Conservation (phyloP, 2,329 filamentous ascomycete genomes). For the Pseudopyrenochaeta lycopersici region DNA sequence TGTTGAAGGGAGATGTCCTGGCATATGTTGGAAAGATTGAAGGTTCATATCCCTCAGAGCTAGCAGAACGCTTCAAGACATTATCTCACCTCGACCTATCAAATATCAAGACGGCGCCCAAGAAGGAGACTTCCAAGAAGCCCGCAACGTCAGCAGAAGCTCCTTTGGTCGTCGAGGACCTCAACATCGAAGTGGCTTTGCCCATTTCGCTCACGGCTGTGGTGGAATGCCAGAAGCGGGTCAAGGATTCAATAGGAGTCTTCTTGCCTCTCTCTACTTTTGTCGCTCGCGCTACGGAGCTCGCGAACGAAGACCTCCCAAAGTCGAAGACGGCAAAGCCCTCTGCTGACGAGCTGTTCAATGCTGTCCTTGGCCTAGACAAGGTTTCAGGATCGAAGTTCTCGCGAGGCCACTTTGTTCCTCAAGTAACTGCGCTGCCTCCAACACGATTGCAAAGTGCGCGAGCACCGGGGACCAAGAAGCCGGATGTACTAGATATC, state of each 20-base stretch:
- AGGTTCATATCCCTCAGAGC: constrained; percentile 73
- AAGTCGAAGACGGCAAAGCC: constrained; percentile 70
- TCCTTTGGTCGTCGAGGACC: constrained; percentile 54
- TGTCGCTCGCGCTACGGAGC: constrained; percentile 81
- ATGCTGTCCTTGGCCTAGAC: constrained; percentile 81
- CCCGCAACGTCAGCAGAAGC: constrained; percentile 48
- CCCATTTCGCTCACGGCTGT: constrained; percentile 83
- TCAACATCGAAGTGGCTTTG: constrained; percentile 70
- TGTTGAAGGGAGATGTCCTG: constrained; percentile 95
- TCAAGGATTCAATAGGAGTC: constrained; percentile 79
- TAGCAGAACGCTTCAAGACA: constrained; percentile 76
- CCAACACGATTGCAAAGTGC: constrained; percentile 38
- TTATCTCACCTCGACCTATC: constrained; percentile 88
- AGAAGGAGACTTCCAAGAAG: constrained; percentile 58
- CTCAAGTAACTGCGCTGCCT: constrained; percentile 69
- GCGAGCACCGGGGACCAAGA: constrained; percentile 54
- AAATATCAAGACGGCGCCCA: constrained; percentile 83
- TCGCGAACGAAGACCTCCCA: constrained; percentile 89
- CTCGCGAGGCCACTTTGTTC: constrained; percentile 72
- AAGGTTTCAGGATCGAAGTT: constrained; percentile 53
- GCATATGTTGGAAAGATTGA: constrained; percentile 85
- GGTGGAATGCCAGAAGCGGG: constrained; percentile 79
- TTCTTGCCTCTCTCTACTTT: constrained; percentile 87
- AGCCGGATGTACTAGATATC: constrained; percentile 84
- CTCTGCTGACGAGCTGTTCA: constrained; percentile 84